A percentile compares a stretch with the other conserved stretches of the same genome.
Evolutionary conservation across 495 filamentous ascomycete species (phyloP).

Genomic region (Aspergillus ellipticus): DNA sequence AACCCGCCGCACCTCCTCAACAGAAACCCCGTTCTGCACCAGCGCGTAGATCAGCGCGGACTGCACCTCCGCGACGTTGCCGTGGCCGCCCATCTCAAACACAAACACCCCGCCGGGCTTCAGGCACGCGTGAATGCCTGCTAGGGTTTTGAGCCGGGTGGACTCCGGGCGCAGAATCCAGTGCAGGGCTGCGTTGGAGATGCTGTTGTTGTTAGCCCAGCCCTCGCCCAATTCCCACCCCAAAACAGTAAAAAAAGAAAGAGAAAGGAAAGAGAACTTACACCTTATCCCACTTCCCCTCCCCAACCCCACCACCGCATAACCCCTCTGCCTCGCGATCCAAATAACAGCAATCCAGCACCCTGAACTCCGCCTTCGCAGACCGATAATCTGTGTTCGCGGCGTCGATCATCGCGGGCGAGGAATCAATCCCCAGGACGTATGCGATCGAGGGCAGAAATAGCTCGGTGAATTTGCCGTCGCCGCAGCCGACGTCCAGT

Average conservation of each 20-base stretch:
- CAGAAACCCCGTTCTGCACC: conserved; percentile 49
- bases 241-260: neutral
- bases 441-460: conserved; percentile 44
- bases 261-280: conserved; percentile 5
- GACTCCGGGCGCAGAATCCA: conserved; percentile 61
- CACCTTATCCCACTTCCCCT: conserved; percentile 61
- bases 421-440: conserved; percentile 65
- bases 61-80: conserved; percentile 65
- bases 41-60: conserved; percentile 52
- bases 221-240: no score
- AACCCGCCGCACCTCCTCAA: conserved; percentile 43
- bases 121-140: conserved; percentile 45
- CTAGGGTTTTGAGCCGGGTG: conserved; percentile 38
- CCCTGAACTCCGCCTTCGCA: conserved; percentile 30
- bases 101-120: conserved; percentile 57
- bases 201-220: conserved; percentile 9
- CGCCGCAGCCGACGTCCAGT: conserved; percentile 74
- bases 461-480: conserved; percentile 60
- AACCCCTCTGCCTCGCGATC: conserved; percentile 28
- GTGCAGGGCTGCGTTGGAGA: conserved; percentile 77
- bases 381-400: conserved; percentile 40
- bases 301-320: no score
- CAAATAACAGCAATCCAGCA: conserved; percentile 48
- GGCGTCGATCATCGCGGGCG: conserved; percentile 59
- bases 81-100: conserved; percentile 72